Percentiles rank a stretch among this genome's conserved stretches.
Evolutionary conservation across 2,329 filamentous ascomycete genomes (phyloP).

Genomic region (Cercospora canescens): DNA sequence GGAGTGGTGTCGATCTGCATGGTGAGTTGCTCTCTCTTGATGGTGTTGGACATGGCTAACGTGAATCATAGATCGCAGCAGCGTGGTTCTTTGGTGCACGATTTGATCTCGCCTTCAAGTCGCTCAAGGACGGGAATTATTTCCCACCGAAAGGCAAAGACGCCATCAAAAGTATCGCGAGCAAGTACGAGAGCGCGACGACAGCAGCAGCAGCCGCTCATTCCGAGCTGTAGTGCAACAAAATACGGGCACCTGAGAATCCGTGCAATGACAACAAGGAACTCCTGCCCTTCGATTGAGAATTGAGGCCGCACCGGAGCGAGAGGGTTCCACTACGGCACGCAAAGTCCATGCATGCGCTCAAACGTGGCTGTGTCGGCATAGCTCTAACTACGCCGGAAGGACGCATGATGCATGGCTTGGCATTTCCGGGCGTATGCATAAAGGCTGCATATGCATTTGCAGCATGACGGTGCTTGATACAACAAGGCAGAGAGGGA

Average conservation of each 20-base stretch:
- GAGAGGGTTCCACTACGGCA: neutral
- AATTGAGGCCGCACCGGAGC: neutral
- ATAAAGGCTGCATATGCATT: neutral
- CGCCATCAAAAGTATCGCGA: conserved; percentile 16
- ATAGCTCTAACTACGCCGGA: neutral
- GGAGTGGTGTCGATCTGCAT: conserved; percentile 71
- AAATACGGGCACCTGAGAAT: neutral
- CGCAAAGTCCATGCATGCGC: neutral
- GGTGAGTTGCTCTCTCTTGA: conserved; percentile 57
- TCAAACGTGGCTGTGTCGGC: neutral
- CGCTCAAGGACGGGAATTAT: conserved; percentile 51
- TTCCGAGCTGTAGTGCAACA: conserved; percentile 26
- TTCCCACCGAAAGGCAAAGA: conserved; percentile 20
- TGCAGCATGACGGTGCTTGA: neutral
- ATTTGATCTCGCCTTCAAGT: conserved; percentile 69
- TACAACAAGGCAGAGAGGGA: neutral
- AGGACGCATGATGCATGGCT: neutral
- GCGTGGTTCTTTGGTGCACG: conserved; percentile 81
- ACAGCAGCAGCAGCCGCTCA: conserved; percentile 13
- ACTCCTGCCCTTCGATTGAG: neutral
- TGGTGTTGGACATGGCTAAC: conserved; percentile 5
- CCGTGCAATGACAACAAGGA: neutral
- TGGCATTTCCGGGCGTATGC: neutral
- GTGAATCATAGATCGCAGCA: conserved; percentile 62
- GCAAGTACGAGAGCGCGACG: conserved; percentile 17